Conservation (phyloP, 208 protist species). For the Trypanosoma avium region DNA sequence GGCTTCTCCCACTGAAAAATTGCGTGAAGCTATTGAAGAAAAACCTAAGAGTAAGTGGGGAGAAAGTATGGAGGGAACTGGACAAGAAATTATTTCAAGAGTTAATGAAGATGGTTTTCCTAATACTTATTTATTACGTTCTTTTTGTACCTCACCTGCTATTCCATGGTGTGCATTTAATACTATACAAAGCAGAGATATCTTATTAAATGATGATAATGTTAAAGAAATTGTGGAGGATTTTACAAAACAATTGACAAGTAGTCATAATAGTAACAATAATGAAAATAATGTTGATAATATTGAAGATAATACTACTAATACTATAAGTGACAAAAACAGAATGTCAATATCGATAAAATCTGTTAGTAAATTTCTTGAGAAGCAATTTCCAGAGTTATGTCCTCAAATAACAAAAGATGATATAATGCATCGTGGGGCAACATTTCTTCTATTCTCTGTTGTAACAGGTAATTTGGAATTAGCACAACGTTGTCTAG, state of each 20-base stretch:
- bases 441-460: conserved; percentile 77
- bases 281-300: conserved; percentile 9
- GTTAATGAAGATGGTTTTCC: conserved; percentile 37
- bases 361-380: conserved; percentile 76
- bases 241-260: conserved; percentile 44
- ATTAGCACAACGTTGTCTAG: conserved; percentile 66
- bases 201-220: conserved; percentile 52
- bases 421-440: conserved; percentile 46
- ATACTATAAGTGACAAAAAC: conserved; percentile 26
- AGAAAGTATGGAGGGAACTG: conserved; percentile 13
- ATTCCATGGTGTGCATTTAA: conserved; percentile 78
- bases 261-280: conserved; percentile 18
- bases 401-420: conserved; percentile 30
- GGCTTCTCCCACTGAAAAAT: conserved; percentile 5
- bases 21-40: conserved; percentile 5
- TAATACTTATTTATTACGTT: conserved; percentile 46
- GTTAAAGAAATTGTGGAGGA: conserved; percentile 64
- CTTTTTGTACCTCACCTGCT: conserved; percentile 75
- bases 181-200: conserved; percentile 52
- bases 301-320: background rate
- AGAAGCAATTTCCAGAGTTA: conserved; percentile 68
- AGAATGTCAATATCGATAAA: conserved; percentile 64
- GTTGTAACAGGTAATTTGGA: conserved; percentile 74
- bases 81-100: conserved; percentile 13
- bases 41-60: conserved; percentile 26